Base-by-base conservation (phyloP, 495 filamentous ascomycete species). In the Staphylotrichum longicolle region DNA sequence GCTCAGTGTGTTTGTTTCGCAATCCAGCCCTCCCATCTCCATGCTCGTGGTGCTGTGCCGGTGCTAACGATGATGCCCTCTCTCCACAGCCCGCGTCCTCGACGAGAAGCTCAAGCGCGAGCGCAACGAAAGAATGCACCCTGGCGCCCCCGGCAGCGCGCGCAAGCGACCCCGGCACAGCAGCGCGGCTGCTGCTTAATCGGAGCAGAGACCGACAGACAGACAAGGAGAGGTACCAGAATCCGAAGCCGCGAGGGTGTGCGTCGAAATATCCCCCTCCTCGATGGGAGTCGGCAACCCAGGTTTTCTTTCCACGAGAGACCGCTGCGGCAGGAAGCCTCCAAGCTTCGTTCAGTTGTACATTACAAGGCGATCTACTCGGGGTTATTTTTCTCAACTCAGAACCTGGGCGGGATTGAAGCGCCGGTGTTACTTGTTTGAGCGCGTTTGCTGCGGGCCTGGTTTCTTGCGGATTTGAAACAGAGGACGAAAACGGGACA, bases 21-120 rank as follows among this genome's bases (percentile, higher is more conserved):
- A 6, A 2, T 8, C 35, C 20, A 9, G 7, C 0, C 6, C 32
- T 48, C 20, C 20, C 20, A 27, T 27, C 20, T 27, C 20, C 20
- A 27, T 27, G 20, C 20, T 27, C 2, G 0, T 46, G 20, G 37
- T 14, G n/a, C 3, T 14, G 46, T n/a, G 4, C 5, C 3, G 45
- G 2, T 14, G 55, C 60, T 61, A 65, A 61, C 60, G 4, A 3
- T 34, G 4, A n/a, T 20, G 34, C n/a, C 47, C 34, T 50, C 12
- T 44, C 10, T n/a, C 10, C 10, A 48, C 64, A 84, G 80, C 82
- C 47, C 82, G 82, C 62, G 80, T 84, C 37, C 70, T 84, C 68
- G 80, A 84, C 75, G 82, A 84, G 61, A 84, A 84, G 72, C 78
- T 82, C 76, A 83, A 82, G 75, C 74, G 79, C 63, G 79, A 81